Base-by-base conservation (phyloP, 2,329 filamentous ascomycete genomes). In the Cercospora beticola region DNA sequence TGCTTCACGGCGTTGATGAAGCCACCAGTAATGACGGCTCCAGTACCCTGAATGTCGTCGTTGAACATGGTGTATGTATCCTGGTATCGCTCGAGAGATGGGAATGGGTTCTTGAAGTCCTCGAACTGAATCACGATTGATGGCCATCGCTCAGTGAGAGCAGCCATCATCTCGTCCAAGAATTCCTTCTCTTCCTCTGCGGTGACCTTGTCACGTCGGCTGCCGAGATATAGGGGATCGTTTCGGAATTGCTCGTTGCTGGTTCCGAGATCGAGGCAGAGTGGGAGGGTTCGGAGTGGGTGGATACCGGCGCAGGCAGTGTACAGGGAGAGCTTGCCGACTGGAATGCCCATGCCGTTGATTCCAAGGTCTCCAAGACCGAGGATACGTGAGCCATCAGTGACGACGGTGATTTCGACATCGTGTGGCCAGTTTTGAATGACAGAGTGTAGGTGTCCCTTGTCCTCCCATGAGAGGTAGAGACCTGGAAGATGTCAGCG, bases 61-160 rank as follows among this genome's bases (percentile, higher is more conserved):
- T 98, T 98, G 88, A 99, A 99, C 86, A 92, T 96, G 81, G 92
- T 94, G 85, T 97, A 94, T 72, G 86, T 87, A 79, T 94, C 86
- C 75, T 92, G 91, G 83, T 98, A 98, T 69, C 93, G 89, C 79
- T 95, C 91, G 49, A 98, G 87, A 77, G 96, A 94, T 71, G 92
- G 91, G 87, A 98, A 99, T 58, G 95, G 94, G 77, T 94, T 97
- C 85, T 98, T 97, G 82, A 97, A 98, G 79, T 98, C 95, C 70
- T 98, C 94, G 76, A 97, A 98, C 80, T 98, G 95, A 71, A 98
- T 92, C 73, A 90, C 88, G 74, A 90, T 89, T 30, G 56, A 87
- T 66, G 89, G 88, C 89, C 88, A 91, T 73, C 86, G 85, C 79
- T 97, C 93, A 67, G 90, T 91, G 70, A 92, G 87, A 67, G 95